Percentiles rank a stretch among this genome's conserved stretches.
Conservation (phyloP, 179 eudicot species). For the Spergularia azorica region DNA sequence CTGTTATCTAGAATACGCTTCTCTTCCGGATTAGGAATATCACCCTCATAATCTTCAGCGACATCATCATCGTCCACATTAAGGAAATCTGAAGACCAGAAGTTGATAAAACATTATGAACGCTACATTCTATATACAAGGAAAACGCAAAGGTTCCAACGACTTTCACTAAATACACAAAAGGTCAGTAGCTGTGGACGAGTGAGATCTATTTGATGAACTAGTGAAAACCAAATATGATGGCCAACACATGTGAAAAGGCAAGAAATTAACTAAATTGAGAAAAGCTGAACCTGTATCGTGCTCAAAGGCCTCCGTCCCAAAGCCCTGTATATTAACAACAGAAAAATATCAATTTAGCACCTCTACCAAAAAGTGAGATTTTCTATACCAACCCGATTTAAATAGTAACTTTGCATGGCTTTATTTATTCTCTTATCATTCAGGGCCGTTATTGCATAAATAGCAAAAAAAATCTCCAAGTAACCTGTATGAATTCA, state of each 20-base stretch:
- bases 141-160: background rate
- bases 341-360: background rate
- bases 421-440: background rate
- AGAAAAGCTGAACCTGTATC: slow-evolving; percentile 73
- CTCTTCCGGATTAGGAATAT: slow-evolving; percentile 59
- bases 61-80: slow-evolving; percentile 80
- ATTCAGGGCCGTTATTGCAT: background rate
- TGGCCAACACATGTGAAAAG: background rate
- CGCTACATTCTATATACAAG: background rate
- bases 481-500: slow-evolving; percentile 7
- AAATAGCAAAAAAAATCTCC: background rate
- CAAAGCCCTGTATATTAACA: slow-evolving; percentile 53
- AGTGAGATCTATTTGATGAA: no score
- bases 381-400: background rate
- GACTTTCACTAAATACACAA: background rate
- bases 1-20: slow-evolving; percentile 64
- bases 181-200: background rate
- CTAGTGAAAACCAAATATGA: no score
- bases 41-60: slow-evolving; percentile 62
- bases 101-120: background rate
- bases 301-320: slow-evolving; percentile 44
- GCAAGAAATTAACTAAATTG: slow-evolving; percentile 9
- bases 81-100: slow-evolving; percentile 60
- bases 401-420: background rate
- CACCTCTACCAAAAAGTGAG: background rate